phyloP scores from a whole-genome alignment of 2,329 filamentous ascomycete species.

The Phialophora verrucosa region DNA sequence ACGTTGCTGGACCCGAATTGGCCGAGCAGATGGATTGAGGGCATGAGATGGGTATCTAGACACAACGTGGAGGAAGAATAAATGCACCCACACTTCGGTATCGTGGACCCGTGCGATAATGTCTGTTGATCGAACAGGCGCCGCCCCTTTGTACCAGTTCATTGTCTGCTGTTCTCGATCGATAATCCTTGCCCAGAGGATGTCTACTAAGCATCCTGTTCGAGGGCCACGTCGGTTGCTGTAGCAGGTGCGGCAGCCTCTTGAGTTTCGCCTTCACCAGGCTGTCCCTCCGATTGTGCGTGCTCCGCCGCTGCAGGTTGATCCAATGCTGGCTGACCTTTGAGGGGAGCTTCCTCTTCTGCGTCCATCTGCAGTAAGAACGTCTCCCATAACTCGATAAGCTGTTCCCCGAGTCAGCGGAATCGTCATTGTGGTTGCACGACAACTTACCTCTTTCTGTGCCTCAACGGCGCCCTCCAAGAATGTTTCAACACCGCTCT shows the following conservation, averaged over 20 bases:
- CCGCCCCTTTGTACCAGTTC: conserved; percentile 4
- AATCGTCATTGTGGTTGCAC: background rate
- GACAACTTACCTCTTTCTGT: conserved; percentile 83
- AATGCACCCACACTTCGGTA: background rate
- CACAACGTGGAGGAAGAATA: conserved; percentile 6
- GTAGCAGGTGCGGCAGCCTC: conserved; percentile 26
- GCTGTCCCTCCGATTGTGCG: conserved; percentile 5
- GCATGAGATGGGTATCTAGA: conserved; percentile 9
- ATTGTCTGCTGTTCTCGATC: conserved; percentile 5
- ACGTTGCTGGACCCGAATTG: background rate
- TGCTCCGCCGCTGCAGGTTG: conserved; percentile 17
- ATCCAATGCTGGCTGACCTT: conserved; percentile 16
- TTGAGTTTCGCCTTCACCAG: conserved; percentile 12
- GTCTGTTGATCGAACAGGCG: background rate
- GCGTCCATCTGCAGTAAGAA: conserved; percentile 95
- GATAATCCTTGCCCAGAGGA: background rate
- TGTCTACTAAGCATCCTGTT: conserved; percentile 35
- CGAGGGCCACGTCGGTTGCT: conserved; percentile 37
- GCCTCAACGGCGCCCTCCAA: conserved; percentile 95
- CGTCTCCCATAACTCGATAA: conserved; percentile 95
- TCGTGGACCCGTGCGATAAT: background rate
- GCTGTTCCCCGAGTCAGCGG: conserved; percentile 62
- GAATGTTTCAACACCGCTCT: conserved; percentile 96
- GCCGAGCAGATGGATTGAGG: background rate
- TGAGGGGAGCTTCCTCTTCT: conserved; percentile 67